Conservation (phyloP, 805 yeast genomes). For the Wickerhamiella australiensis region DNA sequence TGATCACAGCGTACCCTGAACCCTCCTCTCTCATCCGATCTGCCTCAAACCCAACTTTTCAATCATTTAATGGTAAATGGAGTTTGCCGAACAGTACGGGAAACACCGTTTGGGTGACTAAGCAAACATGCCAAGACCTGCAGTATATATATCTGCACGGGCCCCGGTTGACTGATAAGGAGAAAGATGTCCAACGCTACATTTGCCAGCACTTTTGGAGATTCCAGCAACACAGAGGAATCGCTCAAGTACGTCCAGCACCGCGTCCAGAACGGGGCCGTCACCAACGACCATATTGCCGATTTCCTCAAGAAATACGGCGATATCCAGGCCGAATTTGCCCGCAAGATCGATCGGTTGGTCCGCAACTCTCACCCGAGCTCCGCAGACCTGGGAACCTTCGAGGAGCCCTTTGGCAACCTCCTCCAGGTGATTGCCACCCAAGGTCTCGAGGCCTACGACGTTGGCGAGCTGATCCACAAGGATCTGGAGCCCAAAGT, state of each 20-base stretch:
- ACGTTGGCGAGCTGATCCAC: not conserved
- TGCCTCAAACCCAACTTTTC: too few species aligned
- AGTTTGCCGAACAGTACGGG: not conserved
- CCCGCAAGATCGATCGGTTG: constrained; percentile 34
- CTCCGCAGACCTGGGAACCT: constrained; percentile 7
- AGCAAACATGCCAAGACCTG: not conserved
- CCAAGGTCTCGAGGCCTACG: constrained; percentile 1
- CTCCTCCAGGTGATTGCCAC: constrained; percentile 7
- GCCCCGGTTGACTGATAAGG: too few species aligned
- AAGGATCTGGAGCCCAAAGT: constrained; percentile 7
- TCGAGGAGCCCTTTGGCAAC: constrained; percentile 6
- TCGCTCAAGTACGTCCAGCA: constrained; percentile 23
- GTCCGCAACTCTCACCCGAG: constrained; percentile 5
- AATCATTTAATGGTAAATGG: too few species aligned
- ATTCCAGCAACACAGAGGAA: not conserved
- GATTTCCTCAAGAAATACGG: constrained; percentile 46
- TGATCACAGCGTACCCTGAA: too few species aligned
- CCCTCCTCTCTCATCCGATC: too few species aligned
- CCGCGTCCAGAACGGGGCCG: constrained; percentile 42
- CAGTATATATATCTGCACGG: not conserved
- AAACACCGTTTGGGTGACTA: not conserved
- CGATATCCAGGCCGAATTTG: constrained; percentile 37
- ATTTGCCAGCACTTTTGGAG: constrained; percentile 1
- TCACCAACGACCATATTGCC: constrained; percentile 49
- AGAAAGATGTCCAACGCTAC: too few species aligned